Evolutionary conservation across 2,329 filamentous ascomycete species (phyloP).

Genomic region (Fusarium austroafricanum): DNA sequence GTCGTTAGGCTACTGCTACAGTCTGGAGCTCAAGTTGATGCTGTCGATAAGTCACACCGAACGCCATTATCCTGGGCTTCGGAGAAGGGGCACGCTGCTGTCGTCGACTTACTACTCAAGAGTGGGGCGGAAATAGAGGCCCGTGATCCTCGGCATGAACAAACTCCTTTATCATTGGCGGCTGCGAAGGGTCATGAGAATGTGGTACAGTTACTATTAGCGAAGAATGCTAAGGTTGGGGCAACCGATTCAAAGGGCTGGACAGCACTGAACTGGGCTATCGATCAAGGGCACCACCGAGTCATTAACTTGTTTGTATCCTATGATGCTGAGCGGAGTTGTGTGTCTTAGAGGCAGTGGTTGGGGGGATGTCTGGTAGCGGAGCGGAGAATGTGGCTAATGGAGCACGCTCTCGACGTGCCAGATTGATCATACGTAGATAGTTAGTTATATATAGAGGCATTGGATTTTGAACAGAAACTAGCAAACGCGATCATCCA

Average conservation of each 20-base stretch:
- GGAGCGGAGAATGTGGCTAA: no score
- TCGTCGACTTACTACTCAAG: background rate
- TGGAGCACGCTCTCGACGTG: no score
- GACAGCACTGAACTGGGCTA: background rate
- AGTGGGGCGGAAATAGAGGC: background rate
- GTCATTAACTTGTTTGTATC: background rate
- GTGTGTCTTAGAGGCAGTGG: no score
- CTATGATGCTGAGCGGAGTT: no score
- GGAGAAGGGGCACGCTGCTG: accelerated
- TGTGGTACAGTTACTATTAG: background rate
- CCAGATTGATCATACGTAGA: no score
- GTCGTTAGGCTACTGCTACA: background rate
- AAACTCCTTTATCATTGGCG: background rate
- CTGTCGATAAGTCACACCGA: background rate
- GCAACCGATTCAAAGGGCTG: accelerated
- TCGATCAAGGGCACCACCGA: no score
- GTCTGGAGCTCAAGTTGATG: background rate
- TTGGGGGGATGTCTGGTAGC: no score
- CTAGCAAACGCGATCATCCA: no score
- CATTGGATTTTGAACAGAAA: no score
- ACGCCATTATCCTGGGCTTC: background rate
- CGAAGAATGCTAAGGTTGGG: background rate
- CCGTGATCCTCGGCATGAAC: background rate
- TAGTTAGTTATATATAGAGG: no score
- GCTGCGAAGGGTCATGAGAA: accelerated